A percentile compares a stretch with the other conserved stretches of the same genome.
Evolutionary conservation across 2,329 filamentous ascomycete species (phyloP).

Genomic region (Blastomyces gilchristii): DNA sequence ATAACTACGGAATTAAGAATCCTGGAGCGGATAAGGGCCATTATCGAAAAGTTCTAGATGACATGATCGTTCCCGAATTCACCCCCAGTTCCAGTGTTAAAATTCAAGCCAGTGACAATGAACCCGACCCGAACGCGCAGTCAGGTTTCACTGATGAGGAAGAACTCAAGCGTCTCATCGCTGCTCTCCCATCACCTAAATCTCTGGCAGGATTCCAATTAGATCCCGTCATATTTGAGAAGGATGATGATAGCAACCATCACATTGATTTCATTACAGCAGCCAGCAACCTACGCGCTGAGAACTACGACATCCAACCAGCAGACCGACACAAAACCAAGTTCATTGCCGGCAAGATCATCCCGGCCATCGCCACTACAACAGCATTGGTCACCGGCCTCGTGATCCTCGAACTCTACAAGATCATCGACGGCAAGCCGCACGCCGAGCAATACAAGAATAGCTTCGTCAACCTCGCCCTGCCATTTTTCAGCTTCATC

Average conservation of each 20-base stretch:
- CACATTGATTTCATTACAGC: constrained; percentile 99
- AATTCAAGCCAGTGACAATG: constrained; percentile 92
- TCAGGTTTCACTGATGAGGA: constrained; percentile 57
- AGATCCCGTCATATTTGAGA: constrained; percentile 90
- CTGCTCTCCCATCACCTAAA: constrained; percentile 66
- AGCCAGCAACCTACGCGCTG: constrained; percentile 87
- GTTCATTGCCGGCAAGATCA: constrained; percentile 99
- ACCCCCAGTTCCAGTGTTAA: constrained; percentile 80
- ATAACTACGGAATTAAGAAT: constrained; percentile 95
- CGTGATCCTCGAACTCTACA: constrained; percentile 87
- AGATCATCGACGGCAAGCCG: constrained; percentile 91
- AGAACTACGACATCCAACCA: constrained; percentile 93
- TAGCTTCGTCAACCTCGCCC: constrained; percentile 88
- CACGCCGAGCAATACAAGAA: constrained; percentile 99
- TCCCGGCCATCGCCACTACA: constrained; percentile 94
- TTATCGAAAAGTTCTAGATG: constrained; percentile 71
- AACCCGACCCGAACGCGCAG: constrained; percentile 79
- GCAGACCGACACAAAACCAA: constrained; percentile 97
- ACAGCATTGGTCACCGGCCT: constrained; percentile 91
- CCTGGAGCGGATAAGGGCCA: constrained; percentile 59
- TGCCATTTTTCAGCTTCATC: constrained; percentile 97
- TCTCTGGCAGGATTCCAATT: constrained; percentile 80
- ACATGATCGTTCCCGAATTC: constrained; percentile 94
- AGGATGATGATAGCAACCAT: constrained; percentile 94
- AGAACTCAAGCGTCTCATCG: constrained; percentile 63